Evolutionary conservation across 805 yeast genomes (phyloP).

Genomic region (Metschnikowia bowlesiae): DNA sequence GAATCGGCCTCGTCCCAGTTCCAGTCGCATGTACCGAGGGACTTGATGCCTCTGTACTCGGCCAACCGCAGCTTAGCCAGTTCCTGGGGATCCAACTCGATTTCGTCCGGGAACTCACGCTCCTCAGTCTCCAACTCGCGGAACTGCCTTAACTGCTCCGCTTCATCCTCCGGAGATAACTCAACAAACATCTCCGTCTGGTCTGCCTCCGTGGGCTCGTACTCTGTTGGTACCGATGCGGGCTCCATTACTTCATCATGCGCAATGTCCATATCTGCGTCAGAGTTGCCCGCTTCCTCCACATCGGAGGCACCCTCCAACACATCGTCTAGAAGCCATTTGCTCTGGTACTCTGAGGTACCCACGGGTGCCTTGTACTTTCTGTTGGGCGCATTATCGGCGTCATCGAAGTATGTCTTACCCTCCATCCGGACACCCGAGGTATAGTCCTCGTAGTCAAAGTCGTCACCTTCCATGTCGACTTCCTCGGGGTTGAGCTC

Average conservation of each 20-base stretch:
- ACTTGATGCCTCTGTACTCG: constrained; percentile 84
- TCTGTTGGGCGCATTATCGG: constrained; percentile 16
- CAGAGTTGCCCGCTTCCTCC: constrained; percentile 37
- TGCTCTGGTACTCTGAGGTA: constrained; percentile 70
- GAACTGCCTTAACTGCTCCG: constrained; percentile 65
- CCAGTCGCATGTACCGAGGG: constrained; percentile 79
- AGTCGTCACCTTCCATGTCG: constrained; percentile 38
- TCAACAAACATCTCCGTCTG: constrained; percentile 63
- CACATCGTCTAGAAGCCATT: constrained; percentile 65
- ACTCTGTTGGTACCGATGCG: constrained; percentile 26
- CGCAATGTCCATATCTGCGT: constrained; percentile 24
- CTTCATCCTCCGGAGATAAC: constrained; percentile 76
- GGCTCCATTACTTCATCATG: constrained; percentile 33
- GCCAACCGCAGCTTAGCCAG: constrained; percentile 70
- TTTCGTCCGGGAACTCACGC: constrained; percentile 91
- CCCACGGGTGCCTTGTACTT: constrained; percentile 57
- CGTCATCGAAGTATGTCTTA: constrained; percentile 42
- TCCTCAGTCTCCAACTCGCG: constrained; percentile 75
- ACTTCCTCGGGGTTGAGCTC: constrained; percentile 54
- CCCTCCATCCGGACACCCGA: constrained; percentile 56
- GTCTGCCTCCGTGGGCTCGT: constrained; percentile 44
- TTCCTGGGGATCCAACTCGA: constrained; percentile 74
- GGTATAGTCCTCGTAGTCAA: constrained; percentile 19
- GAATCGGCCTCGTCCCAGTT: constrained; percentile 78
- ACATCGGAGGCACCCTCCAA: constrained; percentile 39